Base-by-base conservation (phyloP, 2,329 filamentous ascomycete species). In the Penicillium sp. region DNA sequence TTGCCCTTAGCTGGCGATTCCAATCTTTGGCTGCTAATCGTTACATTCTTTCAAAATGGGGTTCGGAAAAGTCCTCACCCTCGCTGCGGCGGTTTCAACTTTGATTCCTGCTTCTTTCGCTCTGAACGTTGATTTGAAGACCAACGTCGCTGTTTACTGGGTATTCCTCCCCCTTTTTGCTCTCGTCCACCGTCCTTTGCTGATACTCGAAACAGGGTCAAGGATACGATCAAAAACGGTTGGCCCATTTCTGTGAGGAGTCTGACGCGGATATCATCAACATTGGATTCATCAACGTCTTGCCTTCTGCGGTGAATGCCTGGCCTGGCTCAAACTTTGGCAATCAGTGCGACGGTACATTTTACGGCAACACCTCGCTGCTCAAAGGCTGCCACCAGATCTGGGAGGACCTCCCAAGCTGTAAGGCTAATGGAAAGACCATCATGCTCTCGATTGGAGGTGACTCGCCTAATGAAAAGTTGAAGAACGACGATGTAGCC, bases 311-410 rank as follows among this genome's bases (percentile, higher is more conserved):
- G 28, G 54, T 65, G 16, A 74, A 71, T 36, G 76, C 74, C 33
- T 81, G 74, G 56, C 81, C 81, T 5, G 75, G 73, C 10, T 77
- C 74, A 12, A 82, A 84, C 69, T 84, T 83, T 62, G 81, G 78
- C 56, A 82, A 81, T 60, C 79, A 80, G 39, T 84, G 81, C 58
- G 72, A 72, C 54, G 70, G 67, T 7, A 53, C 60, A 13, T 67
- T 66, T 7, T 80, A 75, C 60, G 56, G 64, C 1, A 57, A 59
- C 15, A 78, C 77, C 6, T 47, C 70, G 2, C 70, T 83, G 29
- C 70, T 77, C 23, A 68, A 60, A 0, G 65, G 65, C 46, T 82
- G 80, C 54, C 67, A 70, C 39, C 65, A 74, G 45, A 74, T 82
- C 38, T 65, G 59, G 23, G 69, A 72, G 31, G 75, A 77, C 57